Conservation (phyloP, 2,329 filamentous ascomycete genomes). For the Arthrobotrys sphaeroides region DNA sequence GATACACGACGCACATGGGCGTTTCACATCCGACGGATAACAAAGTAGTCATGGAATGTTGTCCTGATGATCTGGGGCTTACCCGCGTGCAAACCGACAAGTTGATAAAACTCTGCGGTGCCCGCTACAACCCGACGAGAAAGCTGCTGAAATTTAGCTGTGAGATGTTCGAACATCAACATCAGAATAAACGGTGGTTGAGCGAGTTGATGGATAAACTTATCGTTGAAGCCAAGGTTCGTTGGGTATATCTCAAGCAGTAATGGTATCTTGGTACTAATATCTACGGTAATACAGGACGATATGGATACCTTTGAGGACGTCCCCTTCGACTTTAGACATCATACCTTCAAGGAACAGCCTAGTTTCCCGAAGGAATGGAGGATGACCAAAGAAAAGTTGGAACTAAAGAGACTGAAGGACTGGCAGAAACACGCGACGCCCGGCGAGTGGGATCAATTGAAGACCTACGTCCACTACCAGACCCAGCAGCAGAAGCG, state of each 20-base stretch:
- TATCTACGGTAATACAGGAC: conserved; percentile 65
- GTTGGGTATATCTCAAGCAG: background rate
- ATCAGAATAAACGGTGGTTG: conserved; percentile 97
- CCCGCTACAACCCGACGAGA: conserved; percentile 85
- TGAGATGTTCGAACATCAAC: conserved; percentile 85
- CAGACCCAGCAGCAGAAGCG: conserved; percentile 16
- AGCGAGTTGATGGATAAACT: conserved; percentile 79
- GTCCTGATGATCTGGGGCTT: conserved; percentile 72
- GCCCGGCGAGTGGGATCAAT: conserved; percentile 21
- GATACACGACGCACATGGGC: conserved; percentile 96
- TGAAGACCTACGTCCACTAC: conserved; percentile 28
- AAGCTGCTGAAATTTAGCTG: conserved; percentile 87
- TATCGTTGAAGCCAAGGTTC: conserved; percentile 75
- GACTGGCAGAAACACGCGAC: conserved; percentile 41
- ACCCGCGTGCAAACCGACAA: conserved; percentile 76
- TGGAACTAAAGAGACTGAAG: conserved; percentile 42
- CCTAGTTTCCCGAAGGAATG: conserved; percentile 79
- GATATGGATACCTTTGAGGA: conserved; percentile 83
- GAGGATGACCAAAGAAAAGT: conserved; percentile 77
- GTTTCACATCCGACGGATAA: conserved; percentile 88
- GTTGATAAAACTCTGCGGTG: conserved; percentile 84
- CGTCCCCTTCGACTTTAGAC: conserved; percentile 86
- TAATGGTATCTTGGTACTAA: background rate
- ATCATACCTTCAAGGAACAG: conserved; percentile 67
- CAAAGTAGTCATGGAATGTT: conserved; percentile 95